Evolutionary conservation across 2,329 filamentous ascomycete species (phyloP).

Genomic region (Rhexocercosporidium sp.): DNA sequence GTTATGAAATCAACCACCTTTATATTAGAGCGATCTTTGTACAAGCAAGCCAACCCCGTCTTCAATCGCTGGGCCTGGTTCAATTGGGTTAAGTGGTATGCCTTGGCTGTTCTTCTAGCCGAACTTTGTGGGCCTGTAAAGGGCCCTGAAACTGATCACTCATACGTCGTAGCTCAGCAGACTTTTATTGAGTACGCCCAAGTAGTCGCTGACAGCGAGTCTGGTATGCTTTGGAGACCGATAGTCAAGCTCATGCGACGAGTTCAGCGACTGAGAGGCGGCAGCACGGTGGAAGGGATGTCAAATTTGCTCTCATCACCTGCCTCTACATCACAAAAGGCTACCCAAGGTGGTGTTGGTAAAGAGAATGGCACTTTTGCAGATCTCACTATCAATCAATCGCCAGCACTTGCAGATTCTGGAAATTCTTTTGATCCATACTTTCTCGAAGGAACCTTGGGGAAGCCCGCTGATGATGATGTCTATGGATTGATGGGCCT

Average conservation of each 20-base stretch:
- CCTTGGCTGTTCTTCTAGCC: slow-evolving; percentile 18
- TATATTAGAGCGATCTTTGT: slow-evolving; percentile 10
- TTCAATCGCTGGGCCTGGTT: slow-evolving; percentile 21
- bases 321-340: not conserved
- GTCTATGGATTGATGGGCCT: not conserved
- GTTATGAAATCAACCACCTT: slow-evolving; percentile 18
- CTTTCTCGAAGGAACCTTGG: not conserved
- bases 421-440: not conserved
- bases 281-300: not conserved
- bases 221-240: slow-evolving; percentile 24
- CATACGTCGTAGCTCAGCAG: slow-evolving; percentile 11
- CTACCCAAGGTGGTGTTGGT: no score
- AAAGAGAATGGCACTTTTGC: not conserved
- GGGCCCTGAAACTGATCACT: not conserved
- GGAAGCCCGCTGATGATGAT: not conserved
- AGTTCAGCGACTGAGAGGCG: slow-evolving; percentile 9
- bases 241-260: slow-evolving; percentile 23
- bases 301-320: not conserved
- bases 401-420: not conserved
- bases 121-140: slow-evolving; percentile 12
- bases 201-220: slow-evolving; percentile 15
- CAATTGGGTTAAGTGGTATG: slow-evolving; percentile 21
- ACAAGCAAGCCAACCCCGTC: not conserved
- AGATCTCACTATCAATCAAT: not conserved
- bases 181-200: slow-evolving; percentile 16